These are phyloP conservation scores for Cercospora zeae-maydis DNA, from an alignment of 2,329 filamentous ascomycete species.

Conservation along the genomic window DNA sequence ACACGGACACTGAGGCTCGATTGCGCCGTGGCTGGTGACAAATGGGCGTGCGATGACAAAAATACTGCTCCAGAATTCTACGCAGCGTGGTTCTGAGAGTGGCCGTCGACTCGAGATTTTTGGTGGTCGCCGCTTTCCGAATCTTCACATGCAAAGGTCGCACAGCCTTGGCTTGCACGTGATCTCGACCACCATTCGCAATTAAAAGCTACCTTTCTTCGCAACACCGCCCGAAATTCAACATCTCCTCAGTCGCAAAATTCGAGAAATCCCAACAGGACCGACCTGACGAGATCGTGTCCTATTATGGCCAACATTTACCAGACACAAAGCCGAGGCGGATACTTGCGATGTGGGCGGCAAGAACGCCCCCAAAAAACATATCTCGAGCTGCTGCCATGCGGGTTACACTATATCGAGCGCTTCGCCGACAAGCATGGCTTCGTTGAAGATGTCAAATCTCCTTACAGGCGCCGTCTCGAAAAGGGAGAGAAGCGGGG, in stretches of 20 bases:
- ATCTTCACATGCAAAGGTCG: not conserved
- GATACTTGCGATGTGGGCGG: not conserved
- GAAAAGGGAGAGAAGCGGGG: not conserved
- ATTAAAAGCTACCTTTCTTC: too few relatives aligned
- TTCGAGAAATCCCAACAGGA: too few relatives aligned
- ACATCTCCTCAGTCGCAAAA: too few relatives aligned
- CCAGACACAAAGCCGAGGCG: not conserved
- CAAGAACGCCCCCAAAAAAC: not conserved
- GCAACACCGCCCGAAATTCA: not conserved
- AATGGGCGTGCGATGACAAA: not conserved
- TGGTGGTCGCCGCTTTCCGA: not conserved
- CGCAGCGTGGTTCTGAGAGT: not conserved
- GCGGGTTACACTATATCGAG: not conserved
- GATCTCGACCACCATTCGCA: not conserved
- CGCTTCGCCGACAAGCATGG: not conserved
- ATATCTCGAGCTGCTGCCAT: not conserved
- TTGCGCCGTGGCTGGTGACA: not conserved
- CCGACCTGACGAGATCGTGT: too few relatives aligned
- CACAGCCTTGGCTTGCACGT: not conserved
- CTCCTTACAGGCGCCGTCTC: not conserved
- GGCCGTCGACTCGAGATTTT: not conserved
- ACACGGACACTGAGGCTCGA: not conserved
- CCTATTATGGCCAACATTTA: too few relatives aligned
- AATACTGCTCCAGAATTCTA: not conserved
- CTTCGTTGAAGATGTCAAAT: not conserved